These are phyloP conservation scores for Flaveria trinervia DNA, from an alignment of 129 eudicot species.

Conservation along the genomic window DNA sequence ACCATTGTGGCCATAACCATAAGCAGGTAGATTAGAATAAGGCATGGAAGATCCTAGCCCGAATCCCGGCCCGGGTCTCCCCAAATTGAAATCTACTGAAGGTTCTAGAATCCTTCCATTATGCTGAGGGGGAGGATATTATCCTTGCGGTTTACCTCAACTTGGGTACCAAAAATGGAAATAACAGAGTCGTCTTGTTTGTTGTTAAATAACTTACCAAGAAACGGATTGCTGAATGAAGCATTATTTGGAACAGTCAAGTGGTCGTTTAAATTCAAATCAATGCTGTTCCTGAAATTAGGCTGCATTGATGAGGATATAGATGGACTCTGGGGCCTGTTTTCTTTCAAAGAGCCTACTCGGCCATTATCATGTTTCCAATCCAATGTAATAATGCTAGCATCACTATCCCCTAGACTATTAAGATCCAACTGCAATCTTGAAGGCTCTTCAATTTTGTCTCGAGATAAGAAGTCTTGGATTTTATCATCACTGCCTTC, in stretches of 20 bases:
- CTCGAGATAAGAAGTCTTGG: slow-evolving; percentile 34
- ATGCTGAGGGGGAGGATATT: slow-evolving; percentile 28
- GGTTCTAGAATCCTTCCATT: slow-evolving; percentile 51
- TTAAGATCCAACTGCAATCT: slow-evolving; percentile 69
- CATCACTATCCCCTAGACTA: slow-evolving; percentile 50
- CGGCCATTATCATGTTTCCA: slow-evolving; percentile 45
- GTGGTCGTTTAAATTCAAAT: slow-evolving; percentile 73
- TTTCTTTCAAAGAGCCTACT: slow-evolving; percentile 32
- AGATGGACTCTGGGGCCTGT: slow-evolving; percentile 46
- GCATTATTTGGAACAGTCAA: slow-evolving; percentile 47
- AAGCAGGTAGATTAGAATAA: slow-evolving; percentile 50
- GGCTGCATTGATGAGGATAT: slow-evolving; percentile 60
- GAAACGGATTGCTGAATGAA: slow-evolving; percentile 38
- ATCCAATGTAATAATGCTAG: slow-evolving; percentile 43
- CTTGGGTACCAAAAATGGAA: slow-evolving; percentile 72
- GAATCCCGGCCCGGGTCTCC: slow-evolving; percentile 39
- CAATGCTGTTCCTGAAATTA: slow-evolving; percentile 42
- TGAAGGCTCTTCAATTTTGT: slow-evolving; percentile 47
- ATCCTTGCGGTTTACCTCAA: slow-evolving; percentile 59
- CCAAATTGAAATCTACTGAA: slow-evolving; percentile 48
- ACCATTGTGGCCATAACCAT: slow-evolving; percentile 57
- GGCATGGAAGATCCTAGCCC: slow-evolving; percentile 42
- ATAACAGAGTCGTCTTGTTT: slow-evolving; percentile 56
- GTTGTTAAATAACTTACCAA: slow-evolving; percentile 50
- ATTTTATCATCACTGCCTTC: slow-evolving; percentile 48